Base-by-base conservation (phyloP, 768 basidiomycete genomes). In the Kwoniella botswanensis region DNA sequence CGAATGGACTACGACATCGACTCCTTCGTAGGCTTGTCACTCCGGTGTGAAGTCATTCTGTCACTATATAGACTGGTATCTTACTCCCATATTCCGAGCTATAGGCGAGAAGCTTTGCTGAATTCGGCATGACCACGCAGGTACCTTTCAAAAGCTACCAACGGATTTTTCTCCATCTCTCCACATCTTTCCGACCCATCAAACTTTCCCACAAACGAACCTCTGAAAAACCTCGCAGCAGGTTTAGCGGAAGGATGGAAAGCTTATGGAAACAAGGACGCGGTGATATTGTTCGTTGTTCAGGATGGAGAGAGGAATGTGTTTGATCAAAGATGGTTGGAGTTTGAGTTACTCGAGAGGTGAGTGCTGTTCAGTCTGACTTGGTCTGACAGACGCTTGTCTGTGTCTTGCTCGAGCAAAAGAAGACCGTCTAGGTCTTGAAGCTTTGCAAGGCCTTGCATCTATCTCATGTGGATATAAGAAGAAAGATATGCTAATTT, bases 221-320 rank as follows among this genome's bases (percentile, higher is more conserved):
- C 92, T 1, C 88, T 89, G 1, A 82, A 88, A 0, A 90, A 90
- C 2, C 84, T 98, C 1, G 91, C 89, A 0, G 84, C 86, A 57
- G 95, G 95, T 1, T 85, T 99, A 15, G 92, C 90, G 6, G 87
- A 88, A 35, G 96, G 90, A 0, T 94, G 97, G 82, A 85, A 86
- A 54, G 90, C 90, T 11, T 96, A 95, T 77, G 78, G 75, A 11
- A 68, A 76, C 29, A 61, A 67, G 17, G 72, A 78, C 3, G 86
- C 89, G 4, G 84, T 83, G 46, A 88, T 98, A 29, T 86, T 98
- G 13, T 93, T 98, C 77, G 93, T 98, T n/a, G 89, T 93, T 0
- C 94, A 95, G 77, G 87, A 89, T 4, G 88, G 88, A 53, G 96
- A 98, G 82, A 87, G 95, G 46, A 99, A 99, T 83, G 88, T 96